These are phyloP conservation scores for Hortiboletus campestris DNA, from an alignment of 768 basidiomycete genomes.

Conservation along the genomic window DNA sequence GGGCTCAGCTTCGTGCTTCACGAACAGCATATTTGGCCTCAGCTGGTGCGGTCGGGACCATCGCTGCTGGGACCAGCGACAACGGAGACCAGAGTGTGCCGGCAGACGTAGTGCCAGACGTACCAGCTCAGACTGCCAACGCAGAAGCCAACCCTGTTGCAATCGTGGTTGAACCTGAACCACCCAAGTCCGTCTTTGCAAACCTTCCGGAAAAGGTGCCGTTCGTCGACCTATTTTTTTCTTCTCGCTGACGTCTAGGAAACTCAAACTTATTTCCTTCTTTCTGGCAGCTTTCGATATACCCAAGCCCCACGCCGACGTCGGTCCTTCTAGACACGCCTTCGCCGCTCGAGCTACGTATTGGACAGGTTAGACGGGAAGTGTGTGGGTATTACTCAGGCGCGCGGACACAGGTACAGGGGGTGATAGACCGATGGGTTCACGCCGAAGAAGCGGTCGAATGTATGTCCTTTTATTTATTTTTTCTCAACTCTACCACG, in stretches of 20 bases:
- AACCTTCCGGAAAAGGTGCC: conserved; percentile 28
- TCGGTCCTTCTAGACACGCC: conserved; percentile 72
- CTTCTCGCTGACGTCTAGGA: background rate
- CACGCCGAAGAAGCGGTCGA: conserved; percentile 82
- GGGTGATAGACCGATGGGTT: conserved; percentile 79
- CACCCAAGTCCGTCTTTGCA: conserved; percentile 11
- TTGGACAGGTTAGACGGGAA: conserved; percentile 65
- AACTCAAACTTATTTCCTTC: background rate
- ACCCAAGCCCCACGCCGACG: conserved; percentile 59
- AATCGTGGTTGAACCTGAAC: conserved; percentile 10
- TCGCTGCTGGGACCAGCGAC: conserved; percentile 13
- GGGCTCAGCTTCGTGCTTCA: conserved; percentile 23
- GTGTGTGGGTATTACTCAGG: conserved; percentile 55
- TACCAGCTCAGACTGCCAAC: background rate
- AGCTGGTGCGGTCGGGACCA: conserved; percentile 13
- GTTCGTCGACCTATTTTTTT: background rate
- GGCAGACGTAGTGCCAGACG: background rate
- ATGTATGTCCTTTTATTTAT: conserved; percentile 58
- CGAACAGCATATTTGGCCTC: conserved; percentile 23
- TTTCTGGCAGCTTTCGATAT: conserved; percentile 73
- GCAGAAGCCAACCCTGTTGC: background rate
- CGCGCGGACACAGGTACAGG: conserved; percentile 66
- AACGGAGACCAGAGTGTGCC: conserved; percentile 3
- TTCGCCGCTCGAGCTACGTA: conserved; percentile 72
- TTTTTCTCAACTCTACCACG: background rate